Base-by-base conservation (phyloP, 768 basidiomycete species). In the Gloeopeniophorella convolvens region DNA sequence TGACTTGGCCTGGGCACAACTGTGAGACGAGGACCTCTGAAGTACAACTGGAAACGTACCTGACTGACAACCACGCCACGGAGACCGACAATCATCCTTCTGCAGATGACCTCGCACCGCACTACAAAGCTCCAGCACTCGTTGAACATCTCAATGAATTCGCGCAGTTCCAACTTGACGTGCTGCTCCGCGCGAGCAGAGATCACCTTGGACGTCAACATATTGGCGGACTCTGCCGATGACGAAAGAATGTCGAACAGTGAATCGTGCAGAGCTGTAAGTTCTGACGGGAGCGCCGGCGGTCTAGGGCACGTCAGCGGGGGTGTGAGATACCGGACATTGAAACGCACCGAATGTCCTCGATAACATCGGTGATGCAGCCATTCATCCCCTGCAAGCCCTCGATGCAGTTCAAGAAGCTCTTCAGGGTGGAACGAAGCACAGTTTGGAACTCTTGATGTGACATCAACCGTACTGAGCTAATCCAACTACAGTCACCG, bases 61-160 rank as follows among this genome's bases (percentile, higher is more conserved):
- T 95, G 94, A 45, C 81, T 75, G 36, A 94, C 82, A 43, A 92
- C 78, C 2, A 81, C 86, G 4, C 93, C 94, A 50, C 96, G 72
- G 27, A 98, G 70, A 5, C 90, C 86, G 48, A 97, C 89, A 50
- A 97, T 93, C 91, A 98, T 97, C 57, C 85, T 74, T 46, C 82
- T 76, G 56, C 86, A 89, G 24, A 96, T 72, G 24, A 83, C 78
- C 64, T 99, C 95, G 61, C 89, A 91, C 56, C 74, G 75, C 21
- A 96, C 77, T 8, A 98, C 91, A 59, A 98, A 98, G 21, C 75
- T 68, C 95, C 95, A 97, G 1, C 87, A 83, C 58, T 79, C 76
- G 47, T 85, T 83, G 72, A 94, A 95, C 50, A 97, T 73, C 10
- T 72, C 75, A 28, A 89, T 70, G 68, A 98, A 98, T 37, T 83